A percentile compares a stretch with the other conserved stretches of the same genome.
phyloP scores from a whole-genome alignment of 306 rosid genomes.

The Gleditsia sinensis region DNA sequence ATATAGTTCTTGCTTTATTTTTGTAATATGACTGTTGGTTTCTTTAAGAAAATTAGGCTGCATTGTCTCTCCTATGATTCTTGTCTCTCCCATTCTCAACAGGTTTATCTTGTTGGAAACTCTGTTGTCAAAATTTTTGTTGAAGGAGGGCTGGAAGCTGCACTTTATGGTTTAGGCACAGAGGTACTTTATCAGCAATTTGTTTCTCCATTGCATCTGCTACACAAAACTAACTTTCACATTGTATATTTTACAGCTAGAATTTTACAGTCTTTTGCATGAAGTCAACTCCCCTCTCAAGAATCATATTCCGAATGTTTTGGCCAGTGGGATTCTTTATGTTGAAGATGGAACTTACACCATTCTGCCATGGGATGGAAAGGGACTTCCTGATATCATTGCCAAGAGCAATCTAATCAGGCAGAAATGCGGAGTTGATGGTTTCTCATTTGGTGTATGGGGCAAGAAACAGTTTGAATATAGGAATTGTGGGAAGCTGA shows the following conservation, averaged over 20 bases:
- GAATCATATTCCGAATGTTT: slow-evolving; percentile 68
- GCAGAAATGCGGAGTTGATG: slow-evolving; percentile 42
- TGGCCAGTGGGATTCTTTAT: slow-evolving; percentile 79
- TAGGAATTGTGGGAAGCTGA: slow-evolving; percentile 62
- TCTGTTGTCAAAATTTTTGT: slow-evolving; percentile 76
- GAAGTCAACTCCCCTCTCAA: slow-evolving; percentile 68
- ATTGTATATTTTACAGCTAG: slow-evolving; percentile 63
- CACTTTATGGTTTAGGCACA: slow-evolving; percentile 83
- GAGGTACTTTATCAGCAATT: slow-evolving; percentile 61
- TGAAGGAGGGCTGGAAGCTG: slow-evolving; percentile 87
- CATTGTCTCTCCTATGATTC: too few relatives aligned
- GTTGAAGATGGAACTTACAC: slow-evolving; percentile 66
- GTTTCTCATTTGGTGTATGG: slow-evolving; percentile 79
- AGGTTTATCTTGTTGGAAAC: slow-evolving; percentile 81
- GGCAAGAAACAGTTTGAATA: slow-evolving; percentile 64
- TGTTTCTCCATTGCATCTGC: slow-evolving; percentile 28
- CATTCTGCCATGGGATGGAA: slow-evolving; percentile 84
- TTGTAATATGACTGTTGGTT: too few relatives aligned
- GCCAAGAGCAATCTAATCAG: slow-evolving; percentile 53
- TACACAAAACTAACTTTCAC: slow-evolving; percentile 37
- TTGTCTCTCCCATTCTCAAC: slow-evolving; percentile 35
- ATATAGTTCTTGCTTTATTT: too few relatives aligned
- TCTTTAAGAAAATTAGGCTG: too few relatives aligned
- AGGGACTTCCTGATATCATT: slow-evolving; percentile 65
- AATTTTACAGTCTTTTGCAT: slow-evolving; percentile 65